Evolutionary conservation across 2,329 filamentous ascomycete species (phyloP).

Genomic region (Fusarium napiforme): DNA sequence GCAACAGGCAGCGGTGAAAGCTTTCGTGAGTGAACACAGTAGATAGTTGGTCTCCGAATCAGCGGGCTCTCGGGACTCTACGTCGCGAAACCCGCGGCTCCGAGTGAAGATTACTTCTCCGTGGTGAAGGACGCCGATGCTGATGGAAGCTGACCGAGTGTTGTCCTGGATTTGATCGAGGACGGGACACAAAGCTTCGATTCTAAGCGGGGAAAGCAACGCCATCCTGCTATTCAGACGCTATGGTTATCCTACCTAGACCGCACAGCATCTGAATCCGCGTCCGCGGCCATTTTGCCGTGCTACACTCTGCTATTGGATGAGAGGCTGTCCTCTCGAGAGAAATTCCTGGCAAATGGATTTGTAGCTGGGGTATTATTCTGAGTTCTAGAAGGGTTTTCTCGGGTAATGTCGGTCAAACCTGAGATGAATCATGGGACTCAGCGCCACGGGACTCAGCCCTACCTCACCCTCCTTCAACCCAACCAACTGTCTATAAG

Average conservation of each 20-base stretch:
- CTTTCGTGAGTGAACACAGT: fast-evolving
- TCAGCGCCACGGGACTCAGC: no score
- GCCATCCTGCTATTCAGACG: not conserved
- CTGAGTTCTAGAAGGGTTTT: no score
- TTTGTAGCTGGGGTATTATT: no score
- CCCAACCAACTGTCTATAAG: no score
- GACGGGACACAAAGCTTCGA: fast-evolving
- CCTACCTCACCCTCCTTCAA: no score
- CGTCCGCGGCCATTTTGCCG: not conserved
- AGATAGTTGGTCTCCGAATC: fast-evolving
- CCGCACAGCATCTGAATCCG: not conserved
- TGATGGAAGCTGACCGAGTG: not conserved
- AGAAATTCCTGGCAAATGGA: no score
- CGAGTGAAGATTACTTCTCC: not conserved
- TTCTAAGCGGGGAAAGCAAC: not conserved
- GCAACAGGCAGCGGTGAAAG: not conserved
- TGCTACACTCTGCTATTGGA: not conserved
- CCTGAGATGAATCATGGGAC: no score
- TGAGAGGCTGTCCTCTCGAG: not conserved
- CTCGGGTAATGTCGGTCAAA: no score
- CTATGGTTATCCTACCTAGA: not conserved
- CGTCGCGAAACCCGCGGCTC: fast-evolving
- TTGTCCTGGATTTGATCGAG: not conserved
- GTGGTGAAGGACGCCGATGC: not conserved
- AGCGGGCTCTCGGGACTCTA: not conserved